These are phyloP conservation scores for Brassica napus DNA, from an alignment of 345 rosid genomes.

Conservation along the genomic window DNA sequence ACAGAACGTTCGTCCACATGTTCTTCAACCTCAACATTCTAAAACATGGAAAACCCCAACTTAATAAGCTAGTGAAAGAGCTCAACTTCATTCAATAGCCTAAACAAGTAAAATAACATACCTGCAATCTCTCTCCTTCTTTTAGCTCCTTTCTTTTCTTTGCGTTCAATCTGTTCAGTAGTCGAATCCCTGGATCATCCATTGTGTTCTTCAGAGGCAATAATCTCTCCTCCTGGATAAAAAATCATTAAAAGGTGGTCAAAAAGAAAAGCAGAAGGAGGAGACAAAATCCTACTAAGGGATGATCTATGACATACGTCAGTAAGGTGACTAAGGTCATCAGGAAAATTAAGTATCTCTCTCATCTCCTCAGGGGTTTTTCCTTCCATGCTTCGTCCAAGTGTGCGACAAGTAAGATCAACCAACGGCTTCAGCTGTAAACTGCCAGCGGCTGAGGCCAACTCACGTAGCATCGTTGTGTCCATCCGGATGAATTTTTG, in stretches of 20 bases:
- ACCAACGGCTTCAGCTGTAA: constrained; percentile 87
- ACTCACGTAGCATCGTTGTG: constrained; percentile 79
- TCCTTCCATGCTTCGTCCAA: constrained; percentile 85
- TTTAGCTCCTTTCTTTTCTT: constrained; percentile 80
- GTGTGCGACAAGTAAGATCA: constrained; percentile 89
- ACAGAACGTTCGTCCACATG: constrained; percentile 79
- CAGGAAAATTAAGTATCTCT: constrained; percentile 88
- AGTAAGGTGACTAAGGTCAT: constrained; percentile 91
- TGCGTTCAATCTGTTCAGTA: constrained; percentile 78
- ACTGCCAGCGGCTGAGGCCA: constrained; percentile 93
- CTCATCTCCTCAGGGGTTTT: constrained; percentile 87
- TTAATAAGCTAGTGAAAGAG: constrained; percentile 18
- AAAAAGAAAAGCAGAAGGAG: constrained; percentile 24
- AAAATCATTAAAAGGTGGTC: constrained; percentile 23
- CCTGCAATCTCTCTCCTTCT: constrained; percentile 80
- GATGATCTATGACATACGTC: constrained; percentile 54
- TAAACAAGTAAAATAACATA: constrained; percentile 27
- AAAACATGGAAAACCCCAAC: constrained; percentile 34
- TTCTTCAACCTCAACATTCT: constrained; percentile 80
- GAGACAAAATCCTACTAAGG: constrained; percentile 11
- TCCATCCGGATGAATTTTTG: constrained; percentile 88
- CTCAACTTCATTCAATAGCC: constrained; percentile 1
- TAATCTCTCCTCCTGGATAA: constrained; percentile 79
- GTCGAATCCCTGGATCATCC: constrained; percentile 86
- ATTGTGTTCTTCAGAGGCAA: constrained; percentile 81